phyloP scores from a whole-genome alignment of 2,329 filamentous ascomycete species.

The Lachnellula suecica region DNA sequence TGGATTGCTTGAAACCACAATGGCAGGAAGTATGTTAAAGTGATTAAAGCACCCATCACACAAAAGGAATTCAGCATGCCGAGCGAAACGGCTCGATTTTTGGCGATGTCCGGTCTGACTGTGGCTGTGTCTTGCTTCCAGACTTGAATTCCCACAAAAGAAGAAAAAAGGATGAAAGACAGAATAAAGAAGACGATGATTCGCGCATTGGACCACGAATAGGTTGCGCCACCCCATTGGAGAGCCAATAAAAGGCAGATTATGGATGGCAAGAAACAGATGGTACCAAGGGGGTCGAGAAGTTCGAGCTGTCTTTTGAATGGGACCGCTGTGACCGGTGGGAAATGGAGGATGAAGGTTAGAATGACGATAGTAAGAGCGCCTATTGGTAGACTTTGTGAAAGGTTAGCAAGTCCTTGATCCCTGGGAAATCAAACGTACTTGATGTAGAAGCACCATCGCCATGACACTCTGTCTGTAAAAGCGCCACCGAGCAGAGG shows the following conservation, averaged over 20 bases:
- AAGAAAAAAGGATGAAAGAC: background rate
- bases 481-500: constrained; percentile 30
- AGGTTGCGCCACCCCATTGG: constrained; percentile 39
- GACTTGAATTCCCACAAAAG: constrained; percentile 18
- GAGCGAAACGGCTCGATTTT: constrained; percentile 32
- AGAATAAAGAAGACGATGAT: constrained; percentile 36
- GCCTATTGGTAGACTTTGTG: constrained; percentile 25
- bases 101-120: constrained; percentile 35
- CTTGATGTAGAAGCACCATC: constrained; percentile 31
- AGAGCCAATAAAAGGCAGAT: constrained; percentile 39
- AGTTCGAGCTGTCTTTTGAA: constrained; percentile 25
- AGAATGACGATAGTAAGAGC: constrained; percentile 36
- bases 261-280: constrained; percentile 35
- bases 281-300: constrained; percentile 36
- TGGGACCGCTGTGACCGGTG: constrained; percentile 32
- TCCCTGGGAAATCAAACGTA: background rate
- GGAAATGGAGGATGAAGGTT: constrained; percentile 42
- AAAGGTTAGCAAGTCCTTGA: background rate
- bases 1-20: constrained; percentile 15
- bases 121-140: constrained; percentile 39
- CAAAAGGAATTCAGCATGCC: constrained; percentile 31
- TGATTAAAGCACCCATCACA: constrained; percentile 27
- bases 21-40: constrained; percentile 28
- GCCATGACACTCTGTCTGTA: constrained; percentile 29
- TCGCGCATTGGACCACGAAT: constrained; percentile 34